A percentile compares a stretch with the other conserved stretches of the same genome.
Conservation (phyloP, 2,329 filamentous ascomycete genomes). For the Endoconidiophora polonica region DNA sequence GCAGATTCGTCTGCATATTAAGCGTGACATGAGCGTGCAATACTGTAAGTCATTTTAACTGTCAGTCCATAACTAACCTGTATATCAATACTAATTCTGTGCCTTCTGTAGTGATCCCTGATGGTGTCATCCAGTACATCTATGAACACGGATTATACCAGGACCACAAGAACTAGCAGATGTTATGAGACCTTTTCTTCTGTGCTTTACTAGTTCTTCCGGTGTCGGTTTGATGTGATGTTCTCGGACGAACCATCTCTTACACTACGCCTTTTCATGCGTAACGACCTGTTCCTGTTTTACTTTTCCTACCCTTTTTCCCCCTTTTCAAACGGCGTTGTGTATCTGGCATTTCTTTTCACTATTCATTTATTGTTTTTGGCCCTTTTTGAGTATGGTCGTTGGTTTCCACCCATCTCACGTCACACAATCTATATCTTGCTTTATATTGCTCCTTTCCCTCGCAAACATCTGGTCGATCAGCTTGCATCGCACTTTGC, state of each 20-base stretch:
- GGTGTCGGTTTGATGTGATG: background rate
- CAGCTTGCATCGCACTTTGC: too few species aligned
- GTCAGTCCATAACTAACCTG: background rate
- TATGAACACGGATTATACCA: slow-evolving; percentile 48
- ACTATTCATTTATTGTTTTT: too few species aligned
- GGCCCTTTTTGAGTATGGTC: background rate
- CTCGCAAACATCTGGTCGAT: too few species aligned
- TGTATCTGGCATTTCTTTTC: too few species aligned
- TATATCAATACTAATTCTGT: background rate
- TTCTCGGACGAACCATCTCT: too few species aligned
- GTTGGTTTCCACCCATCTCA: background rate
- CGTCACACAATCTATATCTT: background rate
- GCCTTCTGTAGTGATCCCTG: slow-evolving; percentile 31
- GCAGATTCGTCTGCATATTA: slow-evolving; percentile 66
- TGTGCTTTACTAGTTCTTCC: background rate
- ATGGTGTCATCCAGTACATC: slow-evolving; percentile 60
- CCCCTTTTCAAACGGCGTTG: background rate
- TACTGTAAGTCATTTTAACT: slow-evolving; percentile 29
- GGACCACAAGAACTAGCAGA: slow-evolving; percentile 10
- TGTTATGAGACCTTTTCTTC: background rate
- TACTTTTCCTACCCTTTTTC: background rate
- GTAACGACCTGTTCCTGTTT: background rate
- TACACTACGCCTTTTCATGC: background rate
- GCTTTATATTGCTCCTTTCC: too few species aligned
- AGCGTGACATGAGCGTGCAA: slow-evolving; percentile 66